Percentiles rank a stretch among this genome's conserved stretches.
phyloP scores from a whole-genome alignment of 2,329 filamentous ascomycete genomes.

The Rhynchosporium agropyri region DNA sequence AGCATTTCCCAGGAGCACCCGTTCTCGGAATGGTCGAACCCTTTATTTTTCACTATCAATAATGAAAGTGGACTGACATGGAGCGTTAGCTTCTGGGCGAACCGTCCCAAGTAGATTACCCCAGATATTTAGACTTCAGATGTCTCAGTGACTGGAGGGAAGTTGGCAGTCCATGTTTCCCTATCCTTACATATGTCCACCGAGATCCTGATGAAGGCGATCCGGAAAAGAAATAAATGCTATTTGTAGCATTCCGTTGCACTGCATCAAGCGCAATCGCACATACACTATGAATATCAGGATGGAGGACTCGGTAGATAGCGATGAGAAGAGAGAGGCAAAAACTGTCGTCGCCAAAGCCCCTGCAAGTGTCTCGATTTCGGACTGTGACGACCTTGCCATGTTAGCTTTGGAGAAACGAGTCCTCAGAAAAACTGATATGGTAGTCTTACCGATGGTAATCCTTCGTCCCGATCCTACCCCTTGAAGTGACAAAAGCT shows the following conservation, averaged over 20 bases:
- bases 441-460: constrained; percentile 39
- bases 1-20: not conserved
- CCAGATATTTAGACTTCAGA: not conserved
- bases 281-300: not conserved
- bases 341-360: not conserved
- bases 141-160: not conserved
- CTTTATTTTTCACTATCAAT: not conserved
- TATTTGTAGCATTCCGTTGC: not conserved
- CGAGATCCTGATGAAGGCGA: not conserved
- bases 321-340: not conserved
- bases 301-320: not conserved
- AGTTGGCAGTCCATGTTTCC: not conserved
- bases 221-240: not conserved
- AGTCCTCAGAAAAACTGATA: constrained; percentile 43
- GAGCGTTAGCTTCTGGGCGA: no score
- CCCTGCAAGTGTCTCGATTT: not conserved
- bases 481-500: not conserved
- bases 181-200: not conserved
- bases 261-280: not conserved
- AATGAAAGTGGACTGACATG: no score
- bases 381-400: not conserved
- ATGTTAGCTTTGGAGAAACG: constrained; percentile 30
- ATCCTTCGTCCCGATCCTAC: not conserved
- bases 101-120: no score
- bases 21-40: not conserved